phyloP scores from a whole-genome alignment of 108 stramenopile species.

The Mediolabrus comicus region DNA sequence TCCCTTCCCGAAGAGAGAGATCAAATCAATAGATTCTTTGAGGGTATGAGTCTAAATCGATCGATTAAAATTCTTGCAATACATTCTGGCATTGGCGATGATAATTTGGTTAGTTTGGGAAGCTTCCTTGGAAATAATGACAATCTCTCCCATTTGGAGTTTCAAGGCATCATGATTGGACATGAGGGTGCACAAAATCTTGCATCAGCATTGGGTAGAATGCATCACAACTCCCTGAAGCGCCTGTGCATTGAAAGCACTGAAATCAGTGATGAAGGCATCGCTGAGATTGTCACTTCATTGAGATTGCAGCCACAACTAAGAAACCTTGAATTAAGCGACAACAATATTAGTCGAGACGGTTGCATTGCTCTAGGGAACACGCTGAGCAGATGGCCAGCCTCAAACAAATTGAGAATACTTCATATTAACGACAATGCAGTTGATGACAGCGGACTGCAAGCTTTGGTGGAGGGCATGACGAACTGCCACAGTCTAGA shows the following conservation, averaged over 20 bases:
- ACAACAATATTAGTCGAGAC: not conserved
- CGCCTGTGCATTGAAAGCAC: not conserved
- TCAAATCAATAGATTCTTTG: not conserved
- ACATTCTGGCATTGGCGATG: not conserved
- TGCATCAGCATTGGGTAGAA: not conserved
- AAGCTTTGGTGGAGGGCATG: not conserved
- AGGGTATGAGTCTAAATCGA: not conserved
- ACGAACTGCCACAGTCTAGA: not conserved
- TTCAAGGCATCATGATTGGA: not conserved
- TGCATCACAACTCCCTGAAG: not conserved
- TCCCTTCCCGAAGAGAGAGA: not conserved
- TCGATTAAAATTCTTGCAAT: not conserved
- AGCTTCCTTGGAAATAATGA: not conserved
- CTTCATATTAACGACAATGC: constrained; percentile 33
- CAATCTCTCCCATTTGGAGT: not conserved
- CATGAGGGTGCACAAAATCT: not conserved
- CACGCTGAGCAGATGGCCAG: not conserved
- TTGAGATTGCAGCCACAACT: not conserved
- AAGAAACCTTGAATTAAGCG: not conserved
- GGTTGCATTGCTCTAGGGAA: not conserved
- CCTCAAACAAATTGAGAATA: not conserved
- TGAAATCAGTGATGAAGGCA: not conserved
- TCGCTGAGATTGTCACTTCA: not conserved
- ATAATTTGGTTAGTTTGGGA: not conserved
- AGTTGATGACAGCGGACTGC: constrained; percentile 17